Evolutionary conservation across 148 eudicot genomes (phyloP).

Genomic region (Vaccinium macrocarpon): DNA sequence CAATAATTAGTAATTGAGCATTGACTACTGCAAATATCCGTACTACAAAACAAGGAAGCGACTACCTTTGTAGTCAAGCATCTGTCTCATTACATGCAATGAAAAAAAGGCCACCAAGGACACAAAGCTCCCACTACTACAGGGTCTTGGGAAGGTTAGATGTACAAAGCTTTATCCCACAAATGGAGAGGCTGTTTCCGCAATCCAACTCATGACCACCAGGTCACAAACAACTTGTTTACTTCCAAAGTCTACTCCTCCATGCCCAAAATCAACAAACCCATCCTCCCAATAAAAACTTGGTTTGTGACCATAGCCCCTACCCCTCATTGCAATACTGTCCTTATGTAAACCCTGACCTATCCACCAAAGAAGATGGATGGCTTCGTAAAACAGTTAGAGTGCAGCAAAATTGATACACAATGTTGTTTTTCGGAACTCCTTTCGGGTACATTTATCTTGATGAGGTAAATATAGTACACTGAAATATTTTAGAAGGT

Average conservation of each 20-base stretch:
- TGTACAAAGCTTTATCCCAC: neutral
- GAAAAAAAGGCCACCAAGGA: neutral
- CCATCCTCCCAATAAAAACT: neutral
- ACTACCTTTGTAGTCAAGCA: neutral
- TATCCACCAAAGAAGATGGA: neutral
- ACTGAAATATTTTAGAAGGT: neutral
- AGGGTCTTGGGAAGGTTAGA: neutral
- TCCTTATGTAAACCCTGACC: conserved; percentile 5
- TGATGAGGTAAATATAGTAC: neutral
- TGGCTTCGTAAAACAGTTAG: neutral
- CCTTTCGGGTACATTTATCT: neutral
- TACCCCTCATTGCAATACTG: neutral
- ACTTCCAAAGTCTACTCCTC: neutral
- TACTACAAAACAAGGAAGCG: conserved; percentile 6
- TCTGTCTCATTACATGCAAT: neutral
- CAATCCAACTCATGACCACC: neutral
- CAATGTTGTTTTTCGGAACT: neutral
- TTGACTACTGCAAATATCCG: neutral
- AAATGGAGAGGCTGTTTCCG: neutral
- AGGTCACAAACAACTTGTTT: neutral
- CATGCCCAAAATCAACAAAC: neutral
- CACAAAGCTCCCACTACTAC: neutral
- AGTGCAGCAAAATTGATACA: neutral
- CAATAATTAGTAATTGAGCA: neutral
- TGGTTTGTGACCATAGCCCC: neutral